Evolutionary conservation across 148 eudicot genomes (phyloP), one percentile per base, ranked within the genome.

Genomic region (Bassia scoparia): DNA sequence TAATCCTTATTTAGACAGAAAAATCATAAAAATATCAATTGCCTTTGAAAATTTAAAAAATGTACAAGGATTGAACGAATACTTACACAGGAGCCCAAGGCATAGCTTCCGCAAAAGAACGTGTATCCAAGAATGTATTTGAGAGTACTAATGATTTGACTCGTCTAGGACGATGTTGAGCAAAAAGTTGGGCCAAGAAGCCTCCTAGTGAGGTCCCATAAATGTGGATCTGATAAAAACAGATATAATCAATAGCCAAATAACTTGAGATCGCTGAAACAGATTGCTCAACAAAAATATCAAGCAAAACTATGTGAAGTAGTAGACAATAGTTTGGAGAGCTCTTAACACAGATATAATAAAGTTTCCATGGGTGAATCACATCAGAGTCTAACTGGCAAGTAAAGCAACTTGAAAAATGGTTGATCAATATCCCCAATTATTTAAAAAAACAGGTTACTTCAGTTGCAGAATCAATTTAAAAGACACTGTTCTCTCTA

Each of bases 31-130:
- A 10, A 37, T 2, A 37, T 37, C 9, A 2, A 37, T 41, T 41
- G 46, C 46, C 46, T 41, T n/a, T 41, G 9, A 41, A 41, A 8
- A 9, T 8, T 56, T 11, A 13, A 58, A 58, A 27, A 8, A 58
- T 58, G 20, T 1, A 26, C 61, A 27, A 24, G 17, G 4, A 3
- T 54, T 8, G 2, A 24, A 2, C 1, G 17, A 41, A n/a, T 21
- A 88, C 96, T 84, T 88, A 92, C 99, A 95, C 65, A 14, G 99
- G 96, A 84, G 90, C 90, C 99, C 99, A 95, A 60, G 96, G 99
- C 99, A 95, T 95, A 77, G 96, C 79, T 68, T 88, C 83, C 46
- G 96, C 75, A 73, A 95, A 92, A 50, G 81, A 81, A 37, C 67
- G 81, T 66, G 99, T 92, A 81, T 92, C 97, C 94, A 95, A 80